phyloP scores from a whole-genome alignment of 1,139 yeast species.

The Zygosaccharomyces pseudobailii region DNA sequence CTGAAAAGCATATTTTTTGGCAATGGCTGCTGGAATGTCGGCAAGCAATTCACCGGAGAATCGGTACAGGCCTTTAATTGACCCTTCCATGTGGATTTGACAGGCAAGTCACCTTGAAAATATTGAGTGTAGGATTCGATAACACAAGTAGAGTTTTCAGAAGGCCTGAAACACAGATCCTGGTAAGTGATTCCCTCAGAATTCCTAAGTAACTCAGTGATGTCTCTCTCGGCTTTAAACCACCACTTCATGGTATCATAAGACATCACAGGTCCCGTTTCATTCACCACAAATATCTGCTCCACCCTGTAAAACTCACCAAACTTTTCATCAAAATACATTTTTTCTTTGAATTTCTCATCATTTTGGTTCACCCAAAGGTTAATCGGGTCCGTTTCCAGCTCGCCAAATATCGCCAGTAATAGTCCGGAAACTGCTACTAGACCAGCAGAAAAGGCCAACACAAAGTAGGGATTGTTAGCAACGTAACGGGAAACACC shows the following conservation, averaged over 20 bases:
- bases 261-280: slow-evolving; percentile 55
- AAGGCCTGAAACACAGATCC: slow-evolving; percentile 82
- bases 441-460: slow-evolving; percentile 43
- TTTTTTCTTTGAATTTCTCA: slow-evolving; percentile 64
- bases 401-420: slow-evolving; percentile 43
- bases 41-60: slow-evolving; percentile 86
- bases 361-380: slow-evolving; percentile 87
- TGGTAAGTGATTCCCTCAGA: slow-evolving; percentile 39
- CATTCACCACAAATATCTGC: slow-evolving; percentile 73
- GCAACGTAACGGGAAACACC: slow-evolving; percentile 55
- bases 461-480: slow-evolving; percentile 50
- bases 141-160: slow-evolving; percentile 67
- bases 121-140: slow-evolving; percentile 91
- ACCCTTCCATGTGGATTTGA: slow-evolving; percentile 49
- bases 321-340: slow-evolving; percentile 69
- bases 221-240: slow-evolving; percentile 66
- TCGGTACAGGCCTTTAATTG: slow-evolving; percentile 57
- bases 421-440: slow-evolving; percentile 51
- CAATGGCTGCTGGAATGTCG: slow-evolving; percentile 86
- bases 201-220: slow-evolving; percentile 34
- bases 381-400: slow-evolving; percentile 76
- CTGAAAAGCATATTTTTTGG: slow-evolving; percentile 69
- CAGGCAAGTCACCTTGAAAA: slow-evolving; percentile 65
- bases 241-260: slow-evolving; percentile 82
- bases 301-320: slow-evolving; percentile 92